These are phyloP conservation scores for Syzygium syzygioides DNA, from an alignment of 441 rosid species.

Conservation along the genomic window DNA sequence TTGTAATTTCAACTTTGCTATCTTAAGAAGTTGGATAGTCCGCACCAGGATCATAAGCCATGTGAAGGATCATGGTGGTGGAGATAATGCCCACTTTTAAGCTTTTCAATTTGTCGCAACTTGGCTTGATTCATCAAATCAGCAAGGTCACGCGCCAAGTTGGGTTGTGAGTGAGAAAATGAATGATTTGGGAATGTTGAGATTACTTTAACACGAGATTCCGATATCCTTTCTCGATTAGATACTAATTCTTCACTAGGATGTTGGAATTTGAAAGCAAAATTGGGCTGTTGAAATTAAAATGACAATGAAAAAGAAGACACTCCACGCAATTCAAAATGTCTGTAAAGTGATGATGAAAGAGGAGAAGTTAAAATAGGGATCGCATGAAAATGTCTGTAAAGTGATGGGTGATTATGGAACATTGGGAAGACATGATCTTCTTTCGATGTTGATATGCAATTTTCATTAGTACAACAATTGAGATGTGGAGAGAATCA, in stretches of 20 bases:
- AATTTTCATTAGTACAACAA: fast-evolving
- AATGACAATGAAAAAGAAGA: neutral
- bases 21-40: neutral
- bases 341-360: neutral
- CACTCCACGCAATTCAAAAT: neutral
- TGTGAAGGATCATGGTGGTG: neutral
- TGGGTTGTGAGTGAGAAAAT: fast-evolving
- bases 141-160: neutral
- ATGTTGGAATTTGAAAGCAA: neutral
- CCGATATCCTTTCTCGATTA: neutral
- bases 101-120: neutral
- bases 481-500: fast-evolving
- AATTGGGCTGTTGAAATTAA: neutral
- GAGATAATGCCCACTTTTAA: neutral
- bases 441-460: fast-evolving
- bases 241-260: neutral
- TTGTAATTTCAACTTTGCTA: neutral
- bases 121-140: neutral
- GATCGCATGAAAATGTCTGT: neutral
- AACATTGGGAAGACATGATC: neutral
- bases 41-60: neutral
- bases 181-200: neutral
- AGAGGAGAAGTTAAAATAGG: neutral
- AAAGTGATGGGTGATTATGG: neutral
- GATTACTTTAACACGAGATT: neutral